These are phyloP conservation scores for Meyerozyma carpophila DNA, from an alignment of 1,139 yeast species.

Conservation along the genomic window DNA sequence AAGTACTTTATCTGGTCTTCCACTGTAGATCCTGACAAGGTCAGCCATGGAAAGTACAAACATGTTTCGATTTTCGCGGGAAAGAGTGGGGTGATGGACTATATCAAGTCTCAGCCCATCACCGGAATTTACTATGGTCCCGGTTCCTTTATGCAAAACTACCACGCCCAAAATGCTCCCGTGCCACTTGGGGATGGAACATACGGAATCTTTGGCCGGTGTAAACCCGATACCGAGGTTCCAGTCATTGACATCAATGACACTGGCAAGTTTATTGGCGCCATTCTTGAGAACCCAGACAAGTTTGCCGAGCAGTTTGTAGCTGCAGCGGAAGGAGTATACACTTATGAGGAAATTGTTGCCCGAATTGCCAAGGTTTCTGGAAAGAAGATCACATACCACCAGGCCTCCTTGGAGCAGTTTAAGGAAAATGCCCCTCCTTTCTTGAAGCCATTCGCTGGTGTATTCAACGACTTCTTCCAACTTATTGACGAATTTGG, in stretches of 20 bases:
- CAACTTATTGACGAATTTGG: not conserved
- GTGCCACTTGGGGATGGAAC: not conserved
- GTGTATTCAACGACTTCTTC: not conserved
- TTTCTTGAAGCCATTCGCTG: not conserved
- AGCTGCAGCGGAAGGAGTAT: not conserved
- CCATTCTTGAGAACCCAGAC: not conserved
- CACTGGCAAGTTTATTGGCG: slow-evolving; percentile 1
- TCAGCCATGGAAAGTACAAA: not conserved
- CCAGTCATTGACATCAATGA: not conserved
- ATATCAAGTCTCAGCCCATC: not conserved
- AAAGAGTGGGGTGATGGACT: not conserved
- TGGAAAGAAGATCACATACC: not conserved
- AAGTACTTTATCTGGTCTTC: slow-evolving; percentile 1
- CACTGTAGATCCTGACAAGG: not conserved
- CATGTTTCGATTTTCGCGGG: not conserved
- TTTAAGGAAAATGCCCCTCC: not conserved
- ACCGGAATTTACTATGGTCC: not conserved
- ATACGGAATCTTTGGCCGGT: not conserved
- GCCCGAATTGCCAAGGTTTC: not conserved
- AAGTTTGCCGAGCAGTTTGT: not conserved
- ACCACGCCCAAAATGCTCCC: not conserved
- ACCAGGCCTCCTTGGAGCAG: not conserved
- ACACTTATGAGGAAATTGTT: not conserved
- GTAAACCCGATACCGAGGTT: not conserved
- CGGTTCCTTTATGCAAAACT: not conserved